Evolutionary conservation across 345 rosid species (phyloP), one percentile per base, ranked within the genome.

Genomic region (Clausena lansium): DNA sequence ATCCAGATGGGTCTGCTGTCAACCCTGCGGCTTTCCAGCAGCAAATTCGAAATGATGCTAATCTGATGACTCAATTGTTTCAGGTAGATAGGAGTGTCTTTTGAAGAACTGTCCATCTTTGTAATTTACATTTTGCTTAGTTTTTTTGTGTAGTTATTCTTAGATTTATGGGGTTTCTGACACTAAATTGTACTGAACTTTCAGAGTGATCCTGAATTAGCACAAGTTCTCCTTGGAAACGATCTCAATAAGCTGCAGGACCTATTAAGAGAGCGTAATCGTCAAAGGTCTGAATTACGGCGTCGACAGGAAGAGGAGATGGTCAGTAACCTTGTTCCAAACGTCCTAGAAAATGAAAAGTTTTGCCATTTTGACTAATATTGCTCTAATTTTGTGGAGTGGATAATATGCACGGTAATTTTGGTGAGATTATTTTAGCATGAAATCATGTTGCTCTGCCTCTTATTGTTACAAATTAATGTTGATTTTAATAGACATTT

Each of bases 21-120:
- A 89, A 94, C 77, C 97, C 99, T 77, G 89, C 89, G 75, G 98
- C 94, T 39, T 91, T 96, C 78, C 99, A 93, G 84, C 97, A 92
- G 66, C 94, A 90, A 25, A 24, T 96, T 79, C 90, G 89, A 17
- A 83, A 83, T 82, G 97, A 94, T 80, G 79, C 97, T 55, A 92
- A 92, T 89, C 64, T 83, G 52, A 91, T 96, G 90, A 86, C 90
- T 70, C 99, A 87, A 83, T 80, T 96, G 24, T 91, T 92, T 83
- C 99, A 94, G 97, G 98, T 93, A 25, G 59, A 78, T 6, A 58
- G n/a, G 69, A 71, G 66, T 69, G 58, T 77, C 22, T 15, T 25
- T 33, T 64, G 68, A 64, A 64, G 41, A 19, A 64, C 41, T 3
- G 11, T 64, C 25, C 41, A 64, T 64, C 68, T 2, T 32, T 32